phyloP scores from a whole-genome alignment of 2,329 filamentous ascomycete genomes.

The Didymella keratinophila region DNA sequence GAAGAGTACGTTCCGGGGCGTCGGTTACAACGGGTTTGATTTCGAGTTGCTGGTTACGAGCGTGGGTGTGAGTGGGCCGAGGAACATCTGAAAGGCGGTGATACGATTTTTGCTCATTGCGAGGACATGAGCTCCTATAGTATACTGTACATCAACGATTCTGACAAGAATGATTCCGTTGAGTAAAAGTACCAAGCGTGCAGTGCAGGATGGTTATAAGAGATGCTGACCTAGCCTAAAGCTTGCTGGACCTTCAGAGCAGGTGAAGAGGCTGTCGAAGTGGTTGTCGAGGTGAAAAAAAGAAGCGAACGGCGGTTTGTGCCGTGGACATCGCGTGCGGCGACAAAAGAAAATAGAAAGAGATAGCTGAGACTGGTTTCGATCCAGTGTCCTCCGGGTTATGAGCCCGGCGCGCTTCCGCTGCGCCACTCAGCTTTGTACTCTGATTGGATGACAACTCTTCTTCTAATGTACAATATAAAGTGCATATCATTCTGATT shows the following conservation, averaged over 20 bases:
- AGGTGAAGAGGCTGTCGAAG: not conserved
- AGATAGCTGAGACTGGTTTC: conserved; percentile 41
- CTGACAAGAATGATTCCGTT: not conserved
- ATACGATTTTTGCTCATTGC: not conserved
- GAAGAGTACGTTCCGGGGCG: conserved; percentile 35
- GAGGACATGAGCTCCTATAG: not conserved
- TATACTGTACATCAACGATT: not conserved
- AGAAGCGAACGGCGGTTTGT: not conserved
- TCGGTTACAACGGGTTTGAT: conserved; percentile 26
- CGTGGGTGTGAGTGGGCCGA: conserved; percentile 35
- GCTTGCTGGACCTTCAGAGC: no score
- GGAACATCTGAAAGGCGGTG: conserved; percentile 30
- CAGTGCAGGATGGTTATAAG: not conserved
- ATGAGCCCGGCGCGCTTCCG: conserved; percentile 46
- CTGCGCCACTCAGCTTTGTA: conserved; percentile 41
- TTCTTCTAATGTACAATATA: no score
- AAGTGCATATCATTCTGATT: no score
- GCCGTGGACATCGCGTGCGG: not conserved
- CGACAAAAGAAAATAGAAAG: conserved; percentile 18
- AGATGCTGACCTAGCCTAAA: no score
- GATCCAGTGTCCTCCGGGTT: conserved; percentile 45
- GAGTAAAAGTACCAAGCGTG: not conserved
- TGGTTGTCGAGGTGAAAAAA: not conserved
- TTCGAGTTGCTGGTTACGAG: conserved; percentile 37
- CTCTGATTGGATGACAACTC: conserved; percentile 14